Conservation (phyloP, 257 asterid genomes). For the Scutellaria barbata region DNA sequence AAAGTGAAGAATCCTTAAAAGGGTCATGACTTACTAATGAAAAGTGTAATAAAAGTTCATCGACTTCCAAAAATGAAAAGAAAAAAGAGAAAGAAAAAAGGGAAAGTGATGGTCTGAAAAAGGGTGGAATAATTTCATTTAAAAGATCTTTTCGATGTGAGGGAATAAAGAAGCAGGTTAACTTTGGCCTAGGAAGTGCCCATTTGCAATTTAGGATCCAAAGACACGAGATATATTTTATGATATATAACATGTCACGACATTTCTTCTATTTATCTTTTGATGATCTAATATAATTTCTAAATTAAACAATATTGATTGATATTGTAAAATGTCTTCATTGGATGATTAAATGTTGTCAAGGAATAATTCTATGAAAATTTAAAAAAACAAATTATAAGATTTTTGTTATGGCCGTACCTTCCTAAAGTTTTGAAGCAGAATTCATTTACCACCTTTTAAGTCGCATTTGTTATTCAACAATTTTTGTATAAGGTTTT, state of each 20-base stretch:
- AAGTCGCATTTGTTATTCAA: too few species aligned
- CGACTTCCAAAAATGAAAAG: constrained; percentile 17
- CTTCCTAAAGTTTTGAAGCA: too few species aligned
- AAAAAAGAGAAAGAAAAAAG: background rate
- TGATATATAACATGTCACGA: background rate
- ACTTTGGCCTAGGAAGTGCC: constrained; percentile 14
- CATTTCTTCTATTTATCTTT: too few species aligned
- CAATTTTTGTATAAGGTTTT: too few species aligned
- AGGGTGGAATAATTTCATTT: constrained; percentile 34
- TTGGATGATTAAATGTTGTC: too few species aligned
- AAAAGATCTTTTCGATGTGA: constrained; percentile 27
- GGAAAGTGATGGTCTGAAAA: constrained; percentile 14
- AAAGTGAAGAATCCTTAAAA: constrained; percentile 23
- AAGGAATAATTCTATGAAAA: too few species aligned
- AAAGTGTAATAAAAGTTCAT: constrained; percentile 39
- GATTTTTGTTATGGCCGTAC: too few species aligned
- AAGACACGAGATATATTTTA: background rate
- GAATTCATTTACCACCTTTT: too few species aligned
- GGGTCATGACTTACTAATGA: background rate
- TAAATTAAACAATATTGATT: too few species aligned
- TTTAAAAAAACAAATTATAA: too few species aligned
- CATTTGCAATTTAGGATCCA: constrained; percentile 29
- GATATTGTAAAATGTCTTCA: too few species aligned
- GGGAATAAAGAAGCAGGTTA: constrained; percentile 38
- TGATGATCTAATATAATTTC: too few species aligned